phyloP scores from a whole-genome alignment of 495 filamentous ascomycete species.

The Lentithecium fluviatile region DNA sequence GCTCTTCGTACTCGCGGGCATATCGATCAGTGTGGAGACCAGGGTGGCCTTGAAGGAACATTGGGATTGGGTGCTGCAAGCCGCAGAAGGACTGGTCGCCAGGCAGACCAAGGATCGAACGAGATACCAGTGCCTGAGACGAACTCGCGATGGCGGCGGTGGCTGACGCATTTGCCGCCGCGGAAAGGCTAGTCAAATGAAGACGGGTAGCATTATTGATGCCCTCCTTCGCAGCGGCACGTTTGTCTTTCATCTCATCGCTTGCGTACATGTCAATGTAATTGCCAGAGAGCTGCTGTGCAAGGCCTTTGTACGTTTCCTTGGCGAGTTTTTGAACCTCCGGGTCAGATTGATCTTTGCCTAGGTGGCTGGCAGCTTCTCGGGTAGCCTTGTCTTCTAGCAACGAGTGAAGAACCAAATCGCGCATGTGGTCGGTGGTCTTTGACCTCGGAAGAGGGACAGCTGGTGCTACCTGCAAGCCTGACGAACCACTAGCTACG shows the following conservation, averaged over 20 bases:
- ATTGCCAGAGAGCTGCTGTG: conserved; percentile 13
- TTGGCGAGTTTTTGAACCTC: conserved; percentile 30
- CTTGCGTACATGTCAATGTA: conserved; percentile 17
- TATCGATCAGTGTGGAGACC: conserved; percentile 34
- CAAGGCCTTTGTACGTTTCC: conserved; percentile 24
- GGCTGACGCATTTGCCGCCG: background rate
- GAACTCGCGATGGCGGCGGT: background rate
- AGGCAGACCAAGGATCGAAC: background rate
- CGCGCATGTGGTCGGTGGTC: conserved; percentile 20
- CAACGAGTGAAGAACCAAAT: conserved; percentile 35
- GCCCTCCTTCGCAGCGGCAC: conserved; percentile 11
- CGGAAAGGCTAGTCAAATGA: background rate
- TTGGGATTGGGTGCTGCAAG: conserved; percentile 4
- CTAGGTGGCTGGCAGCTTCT: conserved; percentile 30
- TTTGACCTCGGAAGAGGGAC: conserved; percentile 3
- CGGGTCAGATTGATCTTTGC: conserved; percentile 28
- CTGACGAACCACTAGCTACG: background rate
- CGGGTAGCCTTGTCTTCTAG: conserved; percentile 35
- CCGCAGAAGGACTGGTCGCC: background rate
- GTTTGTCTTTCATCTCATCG: conserved; percentile 18
- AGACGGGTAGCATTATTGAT: conserved; percentile 16
- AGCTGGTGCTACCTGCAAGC: background rate
- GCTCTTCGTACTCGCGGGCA: conserved; percentile 39
- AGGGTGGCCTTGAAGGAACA: conserved; percentile 23
- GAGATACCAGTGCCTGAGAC: background rate